phyloP scores from a whole-genome alignment of 805 yeast species.

The Saturnispora ahearnii region DNA sequence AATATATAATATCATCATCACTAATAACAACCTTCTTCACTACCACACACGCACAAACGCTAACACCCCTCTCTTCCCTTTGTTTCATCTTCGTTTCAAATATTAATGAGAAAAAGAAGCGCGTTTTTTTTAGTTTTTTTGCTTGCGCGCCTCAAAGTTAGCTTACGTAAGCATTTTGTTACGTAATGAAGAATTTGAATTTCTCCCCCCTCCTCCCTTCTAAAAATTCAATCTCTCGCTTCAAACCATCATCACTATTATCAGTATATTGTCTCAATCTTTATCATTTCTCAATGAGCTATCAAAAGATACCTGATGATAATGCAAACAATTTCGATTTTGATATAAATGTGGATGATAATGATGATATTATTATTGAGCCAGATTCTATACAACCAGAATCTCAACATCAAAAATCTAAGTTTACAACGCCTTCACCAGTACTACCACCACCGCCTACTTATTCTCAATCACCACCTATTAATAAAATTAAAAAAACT shows the following conservation, averaged over 20 bases:
- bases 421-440: not conserved
- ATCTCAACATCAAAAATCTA: not conserved
- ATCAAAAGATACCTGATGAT: not conserved
- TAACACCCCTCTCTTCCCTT: no score
- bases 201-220: no score
- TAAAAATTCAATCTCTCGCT: no score
- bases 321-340: not conserved
- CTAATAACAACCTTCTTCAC: no score
- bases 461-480: not conserved
- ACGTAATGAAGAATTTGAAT: no score
- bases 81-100: no score
- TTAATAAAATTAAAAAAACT: slow-evolving; percentile 16
- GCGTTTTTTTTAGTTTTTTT: no score
- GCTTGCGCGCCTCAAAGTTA: not conserved
- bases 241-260: not conserved
- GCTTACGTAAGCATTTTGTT: not conserved
- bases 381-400: not conserved
- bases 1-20: no score
- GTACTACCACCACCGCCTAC: not conserved
- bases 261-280: not conserved
- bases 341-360: slow-evolving; percentile 1
- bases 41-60: no score
- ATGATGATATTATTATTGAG: slow-evolving; percentile 9
- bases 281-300: not conserved
- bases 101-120: no score